Conservation (phyloP, 768 basidiomycete species). For the Phaeotremella skinneri region DNA sequence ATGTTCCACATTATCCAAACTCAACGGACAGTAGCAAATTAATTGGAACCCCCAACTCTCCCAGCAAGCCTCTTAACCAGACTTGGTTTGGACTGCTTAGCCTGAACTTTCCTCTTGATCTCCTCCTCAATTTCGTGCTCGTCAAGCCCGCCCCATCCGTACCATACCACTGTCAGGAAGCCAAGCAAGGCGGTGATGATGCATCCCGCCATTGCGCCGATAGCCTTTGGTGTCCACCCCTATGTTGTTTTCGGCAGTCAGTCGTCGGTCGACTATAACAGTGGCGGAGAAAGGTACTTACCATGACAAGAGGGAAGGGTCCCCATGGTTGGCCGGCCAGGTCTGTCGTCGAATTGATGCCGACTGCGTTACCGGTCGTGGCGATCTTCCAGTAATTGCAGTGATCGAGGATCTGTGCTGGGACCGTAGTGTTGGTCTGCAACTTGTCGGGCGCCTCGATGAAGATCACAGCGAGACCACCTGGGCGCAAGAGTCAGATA, state of each 20-base stretch:
- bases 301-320: conserved; percentile 68
- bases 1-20: neutral
- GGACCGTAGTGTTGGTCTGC: conserved; percentile 59
- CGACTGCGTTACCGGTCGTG: conserved; percentile 81
- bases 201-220: conserved; percentile 58
- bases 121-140: conserved; percentile 81
- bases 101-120: conserved; percentile 59
- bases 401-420: conserved; percentile 66
- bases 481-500: neutral
- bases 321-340: conserved; percentile 60
- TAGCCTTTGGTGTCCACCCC: conserved; percentile 53
- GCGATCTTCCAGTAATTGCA: conserved; percentile 65
- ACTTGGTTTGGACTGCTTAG: conserved; percentile 53
- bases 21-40: no score
- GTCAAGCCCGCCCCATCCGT: conserved; percentile 71
- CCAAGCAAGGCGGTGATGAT: conserved; percentile 80
- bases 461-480: conserved; percentile 78
- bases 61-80: conserved; percentile 14
- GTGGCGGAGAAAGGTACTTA: conserved; percentile 52
- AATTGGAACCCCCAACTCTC: neutral
- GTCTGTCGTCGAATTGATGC: conserved; percentile 65
- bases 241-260: conserved; percentile 18
- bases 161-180: conserved; percentile 81
- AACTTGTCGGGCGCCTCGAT: conserved; percentile 73
- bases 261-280: conserved; percentile 13